phyloP scores from a whole-genome alignment of 1,139 yeast species.

The Scheffersomyces quercinus region DNA sequence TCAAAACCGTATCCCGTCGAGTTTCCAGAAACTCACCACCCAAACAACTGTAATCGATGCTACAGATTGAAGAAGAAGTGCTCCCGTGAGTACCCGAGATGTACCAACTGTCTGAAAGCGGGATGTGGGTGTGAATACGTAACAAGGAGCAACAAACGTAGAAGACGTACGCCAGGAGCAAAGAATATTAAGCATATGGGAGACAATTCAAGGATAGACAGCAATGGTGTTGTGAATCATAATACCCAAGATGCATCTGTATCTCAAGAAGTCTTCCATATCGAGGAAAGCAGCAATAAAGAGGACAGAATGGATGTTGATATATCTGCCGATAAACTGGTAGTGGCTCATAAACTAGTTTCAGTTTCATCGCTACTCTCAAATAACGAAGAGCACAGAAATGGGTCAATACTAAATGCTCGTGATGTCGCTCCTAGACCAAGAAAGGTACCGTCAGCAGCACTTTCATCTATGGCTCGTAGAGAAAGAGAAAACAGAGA shows the following conservation, averaged over 20 bases:
- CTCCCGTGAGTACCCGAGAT: slow-evolving; percentile 37
- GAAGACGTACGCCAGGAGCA: slow-evolving; percentile 11
- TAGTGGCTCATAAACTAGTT: slow-evolving; percentile 11
- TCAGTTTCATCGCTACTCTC: slow-evolving; percentile 14
- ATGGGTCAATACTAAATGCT: not conserved
- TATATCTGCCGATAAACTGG: slow-evolving; percentile 1
- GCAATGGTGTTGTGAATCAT: slow-evolving; percentile 5
- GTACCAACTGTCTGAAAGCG: slow-evolving; percentile 37
- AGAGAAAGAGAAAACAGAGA: slow-evolving; percentile 7
- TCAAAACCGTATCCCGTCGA: slow-evolving; percentile 14
- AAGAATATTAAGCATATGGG: slow-evolving; percentile 1
- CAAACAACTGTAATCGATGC: slow-evolving; percentile 43
- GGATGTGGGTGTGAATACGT: slow-evolving; percentile 41
- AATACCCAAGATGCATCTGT: slow-evolving; percentile 4
- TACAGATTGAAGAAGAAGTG: slow-evolving; percentile 47
- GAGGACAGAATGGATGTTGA: not conserved
- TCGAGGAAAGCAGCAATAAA: not conserved
- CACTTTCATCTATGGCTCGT: slow-evolving; percentile 7
- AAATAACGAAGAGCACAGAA: not conserved
- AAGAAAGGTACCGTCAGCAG: slow-evolving; percentile 8
- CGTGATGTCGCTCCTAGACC: not conserved
- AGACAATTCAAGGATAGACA: slow-evolving; percentile 1
- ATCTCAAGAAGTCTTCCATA: slow-evolving; percentile 2
- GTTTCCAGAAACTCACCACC: slow-evolving; percentile 28
- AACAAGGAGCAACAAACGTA: slow-evolving; percentile 28